Evolutionary conservation across 495 filamentous ascomycete species (phyloP), one percentile per base, ranked within the genome.

Genomic region (Stereocaulon alpinum): DNA sequence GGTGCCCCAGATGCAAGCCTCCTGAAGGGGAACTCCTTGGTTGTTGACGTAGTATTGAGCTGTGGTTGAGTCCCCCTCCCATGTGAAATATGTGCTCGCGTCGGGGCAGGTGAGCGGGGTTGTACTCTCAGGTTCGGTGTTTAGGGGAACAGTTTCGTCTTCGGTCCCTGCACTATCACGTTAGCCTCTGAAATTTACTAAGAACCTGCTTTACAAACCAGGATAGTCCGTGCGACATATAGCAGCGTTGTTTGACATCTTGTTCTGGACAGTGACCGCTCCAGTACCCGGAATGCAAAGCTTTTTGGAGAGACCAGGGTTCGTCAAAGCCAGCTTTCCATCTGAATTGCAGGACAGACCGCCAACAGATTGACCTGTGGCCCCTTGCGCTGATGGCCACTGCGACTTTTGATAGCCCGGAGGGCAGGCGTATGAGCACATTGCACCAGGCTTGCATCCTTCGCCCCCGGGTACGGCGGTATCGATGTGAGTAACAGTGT

Each of bases 1-100:
- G 61, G 80, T 79, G 66, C 82, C 82, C 93, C 93, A 97, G 37
- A 73, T 67, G 78, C 93, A 98, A 40, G 84, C 93, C 18, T 91
- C 72, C 64, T 85, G 69, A 44, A 82, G 72, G 17, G 76, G 68
- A 17, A 85, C 75, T 63, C 88, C 89, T 60, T 78, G 75, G 63
- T 85, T 84, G 81, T 97, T 97, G 75, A 96, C 80, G 68, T 98
- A 98, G 80, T 97, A 98, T 74, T 98, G 94, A 49, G 91, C 91
- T 37, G 87, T 91, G 54, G 93, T 97, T 20, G 67, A 24, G 72
- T 78, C 78, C 64, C 81, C 82, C 67, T 88, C 59, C 86, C 88
- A 94, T 49, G 74, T 69, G 80, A 88, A 98, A 79, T 89, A 92
- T 45, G 70, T 74, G 41, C 66, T 66, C 27, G 83, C 80, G 56